A percentile compares a stretch with the other conserved stretches of the same genome.
Evolutionary conservation across 371 early-diverging fungal genomes (phyloP).

Genomic region (Vittaforma corneae): DNA sequence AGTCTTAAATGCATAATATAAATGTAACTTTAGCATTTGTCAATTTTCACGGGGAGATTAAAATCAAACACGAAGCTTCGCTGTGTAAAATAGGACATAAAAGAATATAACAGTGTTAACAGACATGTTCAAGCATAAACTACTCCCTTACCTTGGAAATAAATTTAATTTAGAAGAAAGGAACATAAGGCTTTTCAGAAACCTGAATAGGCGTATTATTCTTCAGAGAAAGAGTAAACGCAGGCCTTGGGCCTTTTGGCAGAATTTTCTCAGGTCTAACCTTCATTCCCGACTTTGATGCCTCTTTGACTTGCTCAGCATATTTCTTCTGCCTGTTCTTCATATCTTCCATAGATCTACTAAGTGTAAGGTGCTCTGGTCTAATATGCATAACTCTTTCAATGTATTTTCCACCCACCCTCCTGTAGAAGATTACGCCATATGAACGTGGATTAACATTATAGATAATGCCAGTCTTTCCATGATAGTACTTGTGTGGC

Average conservation of each 20-base stretch:
- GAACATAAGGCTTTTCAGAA: slow-evolving; percentile 12
- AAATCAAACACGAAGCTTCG: neutral
- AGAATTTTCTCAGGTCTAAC: slow-evolving; percentile 73
- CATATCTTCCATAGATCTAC: slow-evolving; percentile 95
- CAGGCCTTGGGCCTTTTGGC: slow-evolving; percentile 76
- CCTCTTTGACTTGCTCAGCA: slow-evolving; percentile 69
- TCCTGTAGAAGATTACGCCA: slow-evolving; percentile 92
- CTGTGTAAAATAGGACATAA: neutral
- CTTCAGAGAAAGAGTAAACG: slow-evolving; percentile 68
- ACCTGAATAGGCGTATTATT: slow-evolving; percentile 61
- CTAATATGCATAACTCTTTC: slow-evolving; percentile 95
- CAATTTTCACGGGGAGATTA: neutral
- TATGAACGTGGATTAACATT: slow-evolving; percentile 63
- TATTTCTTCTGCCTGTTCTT: slow-evolving; percentile 86
- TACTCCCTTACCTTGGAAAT: neutral
- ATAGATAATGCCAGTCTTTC: slow-evolving; percentile 61
- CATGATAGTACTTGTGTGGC: slow-evolving; percentile 99
- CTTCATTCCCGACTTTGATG: slow-evolving; percentile 62
- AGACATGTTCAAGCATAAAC: neutral
- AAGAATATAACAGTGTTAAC: neutral
- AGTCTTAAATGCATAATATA: no score
- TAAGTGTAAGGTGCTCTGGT: slow-evolving; percentile 96
- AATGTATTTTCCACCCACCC: slow-evolving; percentile 84
- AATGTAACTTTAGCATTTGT: no score
- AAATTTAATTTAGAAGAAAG: neutral